Evolutionary conservation across 306 rosid genomes (phyloP), one percentile per base, ranked within the genome.

Genomic region (Begonia fuchsioides): DNA sequence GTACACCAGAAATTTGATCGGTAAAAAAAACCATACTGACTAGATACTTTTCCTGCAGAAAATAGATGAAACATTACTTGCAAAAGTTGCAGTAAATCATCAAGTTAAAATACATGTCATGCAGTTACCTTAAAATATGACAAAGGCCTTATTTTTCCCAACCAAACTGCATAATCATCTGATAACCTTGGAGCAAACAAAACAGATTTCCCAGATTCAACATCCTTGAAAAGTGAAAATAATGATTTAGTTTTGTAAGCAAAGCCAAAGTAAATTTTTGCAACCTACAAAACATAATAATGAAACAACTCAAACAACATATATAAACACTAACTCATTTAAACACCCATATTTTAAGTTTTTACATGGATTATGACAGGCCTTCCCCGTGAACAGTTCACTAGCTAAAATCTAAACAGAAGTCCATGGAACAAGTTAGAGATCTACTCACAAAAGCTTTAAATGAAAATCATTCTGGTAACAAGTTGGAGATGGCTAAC

Each of bases 161-260:
- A 47, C 96, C 96, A 87, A 47, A 87, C 88, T 63, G 93, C 96
- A 67, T 87, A 87, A 13, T 73, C 94, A 32, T 73, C 60, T 56
- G 96, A 79, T 26, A 87, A 64, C 78, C 87, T 74, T 11, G 96
- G 96, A 56, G 76, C 74, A 53, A 80, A 87, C 50, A 87, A 66
- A 57, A 87, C 52, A 40, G 94, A 78, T 9, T 76, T 56, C 52
- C 96, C 96, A 5, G 74, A 76, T 19, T 64, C 77, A 56, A 83
- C 43, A 60, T 87, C 94, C 96, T 87, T 11, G 35, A 67, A 26
- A 26, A 26, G 35, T 26, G 35, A 26, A 26, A 26, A 26, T 26
- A 26, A 26, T 26, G 35, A 4, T 26, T 26, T 5, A 26, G 35
- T 26, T 26, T 26, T 26, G 7, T 26, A 26, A 44, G 47, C 47